Evolutionary conservation across 768 basidiomycete genomes (phyloP).

Genomic region (Boletales sp.): DNA sequence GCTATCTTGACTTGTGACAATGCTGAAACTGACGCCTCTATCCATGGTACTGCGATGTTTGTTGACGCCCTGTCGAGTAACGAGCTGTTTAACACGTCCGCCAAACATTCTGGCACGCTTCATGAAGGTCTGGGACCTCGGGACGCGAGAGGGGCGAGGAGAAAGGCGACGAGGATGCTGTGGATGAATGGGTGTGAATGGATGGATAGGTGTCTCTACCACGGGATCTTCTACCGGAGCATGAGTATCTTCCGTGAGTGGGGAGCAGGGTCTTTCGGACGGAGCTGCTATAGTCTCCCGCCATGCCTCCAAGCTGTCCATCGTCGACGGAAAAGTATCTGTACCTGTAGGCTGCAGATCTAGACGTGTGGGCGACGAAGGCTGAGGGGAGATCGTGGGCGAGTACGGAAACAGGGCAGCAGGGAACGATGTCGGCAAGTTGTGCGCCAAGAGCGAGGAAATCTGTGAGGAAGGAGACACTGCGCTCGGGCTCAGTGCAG

Average conservation of each 20-base stretch:
- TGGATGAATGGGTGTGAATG: constrained; percentile 8
- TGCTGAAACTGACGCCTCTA: constrained; percentile 13
- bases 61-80: constrained; percentile 10
- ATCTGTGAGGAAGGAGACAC: constrained; percentile 18
- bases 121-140: constrained; percentile 17
- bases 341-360: constrained; percentile 26
- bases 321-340: constrained; percentile 29
- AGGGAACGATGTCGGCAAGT: constrained; percentile 13
- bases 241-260: constrained; percentile 11
- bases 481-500: constrained; percentile 20
- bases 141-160: background rate
- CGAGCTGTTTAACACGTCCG: constrained; percentile 27
- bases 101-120: constrained; percentile 27
- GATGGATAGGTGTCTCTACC: constrained; percentile 4
- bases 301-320: constrained; percentile 29
- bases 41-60: constrained; percentile 19
- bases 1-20: constrained; percentile 26
- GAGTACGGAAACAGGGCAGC: constrained; percentile 8
- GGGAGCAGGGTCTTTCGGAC: constrained; percentile 14
- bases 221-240: constrained; percentile 4
- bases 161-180: constrained; percentile 1
- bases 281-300: constrained; percentile 20
- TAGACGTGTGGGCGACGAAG: constrained; percentile 15
- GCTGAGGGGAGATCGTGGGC: constrained; percentile 10
- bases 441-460: constrained; percentile 13